phyloP scores from a whole-genome alignment of 208 protist species.

The Wallacemonas sp. region DNA sequence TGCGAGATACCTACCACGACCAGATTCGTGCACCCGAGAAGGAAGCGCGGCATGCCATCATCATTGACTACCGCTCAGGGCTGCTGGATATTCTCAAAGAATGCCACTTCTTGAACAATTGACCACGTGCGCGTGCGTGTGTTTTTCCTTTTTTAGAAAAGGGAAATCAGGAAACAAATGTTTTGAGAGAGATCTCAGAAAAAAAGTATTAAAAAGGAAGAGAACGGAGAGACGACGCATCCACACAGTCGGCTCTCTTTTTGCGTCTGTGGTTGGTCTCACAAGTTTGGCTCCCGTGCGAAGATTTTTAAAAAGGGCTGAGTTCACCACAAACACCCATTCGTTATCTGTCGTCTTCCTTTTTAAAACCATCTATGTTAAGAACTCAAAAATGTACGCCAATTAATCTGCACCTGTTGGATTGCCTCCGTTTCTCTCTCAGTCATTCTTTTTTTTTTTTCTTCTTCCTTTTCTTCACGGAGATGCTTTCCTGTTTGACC shows the following conservation, averaged over 20 bases:
- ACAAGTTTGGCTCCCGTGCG: too few relatives aligned
- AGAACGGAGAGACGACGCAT: too few relatives aligned
- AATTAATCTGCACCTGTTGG: too few relatives aligned
- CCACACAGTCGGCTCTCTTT: too few relatives aligned
- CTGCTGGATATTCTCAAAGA: conserved; percentile 13
- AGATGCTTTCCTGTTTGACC: too few relatives aligned
- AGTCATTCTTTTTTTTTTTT: conserved; percentile 21
- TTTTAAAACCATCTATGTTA: too few relatives aligned
- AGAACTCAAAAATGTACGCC: too few relatives aligned
- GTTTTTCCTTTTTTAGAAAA: too few relatives aligned
- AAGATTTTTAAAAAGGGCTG: too few relatives aligned
- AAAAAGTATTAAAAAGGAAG: not conserved
- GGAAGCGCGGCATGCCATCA: conserved; percentile 7
- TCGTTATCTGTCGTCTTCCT: too few relatives aligned
- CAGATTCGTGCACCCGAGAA: conserved; percentile 1
- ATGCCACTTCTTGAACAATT: conserved; percentile 9
- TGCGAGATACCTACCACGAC: not conserved
- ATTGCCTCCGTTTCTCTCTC: not conserved
- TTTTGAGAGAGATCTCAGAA: not conserved
- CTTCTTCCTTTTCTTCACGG: conserved; percentile 3
- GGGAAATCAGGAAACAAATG: not conserved
- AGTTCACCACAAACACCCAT: too few relatives aligned
- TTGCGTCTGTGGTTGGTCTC: too few relatives aligned
- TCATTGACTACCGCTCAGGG: conserved; percentile 13
- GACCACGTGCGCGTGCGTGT: not conserved